These are phyloP conservation scores for Abelmoschus esculentus DNA, from an alignment of 345 rosid genomes.

Conservation along the genomic window DNA sequence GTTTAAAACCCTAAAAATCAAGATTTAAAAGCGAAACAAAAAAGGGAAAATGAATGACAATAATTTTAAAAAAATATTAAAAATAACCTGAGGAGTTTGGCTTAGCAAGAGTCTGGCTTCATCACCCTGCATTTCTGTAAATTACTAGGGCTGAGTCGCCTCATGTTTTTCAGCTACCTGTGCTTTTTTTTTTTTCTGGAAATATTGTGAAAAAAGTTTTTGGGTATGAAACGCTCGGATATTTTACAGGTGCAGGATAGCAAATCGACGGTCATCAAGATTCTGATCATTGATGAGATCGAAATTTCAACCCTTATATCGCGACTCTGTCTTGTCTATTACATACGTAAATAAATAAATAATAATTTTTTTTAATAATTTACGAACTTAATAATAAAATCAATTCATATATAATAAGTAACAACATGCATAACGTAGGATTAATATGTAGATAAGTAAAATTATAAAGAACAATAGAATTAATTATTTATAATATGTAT, in stretches of 20 bases:
- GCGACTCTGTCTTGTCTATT: not conserved
- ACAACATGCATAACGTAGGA: too few species aligned
- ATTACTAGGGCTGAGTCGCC: not conserved
- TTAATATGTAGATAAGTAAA: too few species aligned
- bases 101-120: constrained; percentile 74
- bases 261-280: not conserved
- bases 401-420: too few species aligned
- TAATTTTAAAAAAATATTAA: not conserved
- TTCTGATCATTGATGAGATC: not conserved
- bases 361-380: too few species aligned
- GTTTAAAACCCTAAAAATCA: constrained; percentile 8
- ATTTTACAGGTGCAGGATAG: constrained; percentile 2
- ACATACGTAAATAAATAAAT: not conserved
- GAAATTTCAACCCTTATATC: not conserved
- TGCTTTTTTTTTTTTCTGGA: not conserved
- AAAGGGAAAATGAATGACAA: not conserved
- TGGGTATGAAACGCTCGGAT: not conserved
- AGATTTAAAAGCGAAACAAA: not conserved
- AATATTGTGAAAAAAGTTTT: constrained; percentile 5
- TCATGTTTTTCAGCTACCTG: not conserved
- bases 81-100: constrained; percentile 49
- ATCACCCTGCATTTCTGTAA: constrained; percentile 53
- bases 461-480: too few species aligned
- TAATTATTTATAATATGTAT: too few species aligned
- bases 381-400: too few species aligned